Percentiles rank a stretch among this genome's conserved stretches.
Conservation (phyloP, 1,284 basidiomycete genomes). For the Trichosporon asahii region DNA sequence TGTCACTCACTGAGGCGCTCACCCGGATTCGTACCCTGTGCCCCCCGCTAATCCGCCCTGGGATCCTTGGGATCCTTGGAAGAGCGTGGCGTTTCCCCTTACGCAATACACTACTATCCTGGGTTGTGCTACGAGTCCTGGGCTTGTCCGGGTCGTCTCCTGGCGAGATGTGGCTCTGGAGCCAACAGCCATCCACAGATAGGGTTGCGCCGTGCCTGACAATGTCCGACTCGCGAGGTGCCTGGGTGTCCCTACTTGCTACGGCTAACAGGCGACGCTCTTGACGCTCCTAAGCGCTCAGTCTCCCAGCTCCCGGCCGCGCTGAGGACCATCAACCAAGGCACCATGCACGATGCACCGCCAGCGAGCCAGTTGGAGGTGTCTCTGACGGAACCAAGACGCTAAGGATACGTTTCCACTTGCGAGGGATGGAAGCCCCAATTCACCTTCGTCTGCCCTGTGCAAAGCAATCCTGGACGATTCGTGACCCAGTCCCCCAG, state of each 20-base stretch:
- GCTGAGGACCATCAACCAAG: neutral
- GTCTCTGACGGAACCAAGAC: neutral
- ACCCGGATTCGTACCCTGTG: neutral
- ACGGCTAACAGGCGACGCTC: neutral
- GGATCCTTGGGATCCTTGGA: neutral
- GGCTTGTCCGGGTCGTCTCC: neutral
- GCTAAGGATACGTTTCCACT: neutral
- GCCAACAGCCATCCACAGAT: neutral
- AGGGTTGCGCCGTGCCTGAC: neutral
- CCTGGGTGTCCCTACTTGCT: neutral
- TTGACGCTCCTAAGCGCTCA: neutral
- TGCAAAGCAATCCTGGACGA: neutral
- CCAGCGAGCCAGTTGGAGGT: neutral
- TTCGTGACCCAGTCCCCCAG: neutral
- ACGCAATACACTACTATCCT: neutral
- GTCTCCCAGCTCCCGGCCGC: no score
- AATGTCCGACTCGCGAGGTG: neutral
- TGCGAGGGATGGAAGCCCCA: neutral
- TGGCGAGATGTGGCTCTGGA: neutral
- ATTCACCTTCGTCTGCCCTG: neutral
- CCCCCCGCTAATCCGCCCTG: no score
- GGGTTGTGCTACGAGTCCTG: neutral
- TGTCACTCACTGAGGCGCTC: neutral
- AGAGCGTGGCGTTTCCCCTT: neutral
- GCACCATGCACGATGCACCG: neutral